phyloP scores from a whole-genome alignment of 129 eudicot species.

The Ambrosia artemisiifolia region DNA sequence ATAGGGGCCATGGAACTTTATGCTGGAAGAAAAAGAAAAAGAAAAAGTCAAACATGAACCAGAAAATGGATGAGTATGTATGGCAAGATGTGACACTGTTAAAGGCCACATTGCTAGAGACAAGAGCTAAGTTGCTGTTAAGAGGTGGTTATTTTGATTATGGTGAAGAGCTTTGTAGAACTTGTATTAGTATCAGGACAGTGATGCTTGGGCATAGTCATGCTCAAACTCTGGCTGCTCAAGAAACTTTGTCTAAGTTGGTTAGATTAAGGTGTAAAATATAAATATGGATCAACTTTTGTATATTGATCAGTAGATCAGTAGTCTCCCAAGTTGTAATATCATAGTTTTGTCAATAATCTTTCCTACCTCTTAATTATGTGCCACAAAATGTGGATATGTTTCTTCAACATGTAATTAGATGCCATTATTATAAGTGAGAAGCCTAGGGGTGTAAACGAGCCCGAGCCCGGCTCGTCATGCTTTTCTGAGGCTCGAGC shows the following conservation, averaged over 20 bases:
- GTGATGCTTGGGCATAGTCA: slow-evolving; percentile 92
- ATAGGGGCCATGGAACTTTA: slow-evolving; percentile 66
- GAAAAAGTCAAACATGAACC: slow-evolving; percentile 37
- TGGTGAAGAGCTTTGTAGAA: slow-evolving; percentile 82
- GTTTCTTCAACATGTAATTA: no score
- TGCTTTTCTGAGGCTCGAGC: no score
- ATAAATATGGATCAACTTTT: slow-evolving; percentile 23
- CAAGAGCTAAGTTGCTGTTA: slow-evolving; percentile 71
- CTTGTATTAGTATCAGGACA: slow-evolving; percentile 85
- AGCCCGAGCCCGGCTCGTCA: no score
- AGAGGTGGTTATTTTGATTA: slow-evolving; percentile 80
- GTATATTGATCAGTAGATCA: background rate
- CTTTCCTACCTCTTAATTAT: no score
- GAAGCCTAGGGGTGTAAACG: no score
- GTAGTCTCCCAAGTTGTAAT: background rate
- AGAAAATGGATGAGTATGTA: slow-evolving; percentile 70
- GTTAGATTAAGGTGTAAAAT: slow-evolving; percentile 84
- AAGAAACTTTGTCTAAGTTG: slow-evolving; percentile 81
- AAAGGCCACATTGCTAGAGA: slow-evolving; percentile 81
- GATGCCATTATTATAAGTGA: no score
- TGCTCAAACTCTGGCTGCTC: slow-evolving; percentile 84
- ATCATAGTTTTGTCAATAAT: background rate
- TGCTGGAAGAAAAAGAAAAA: slow-evolving; percentile 75
- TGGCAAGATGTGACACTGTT: slow-evolving; percentile 88
- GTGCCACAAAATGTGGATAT: no score